Evolutionary conservation across 2,329 filamentous ascomycete species (phyloP), one percentile per base, ranked within the genome.

Genomic region (Ceratocystis diversiconidia): DNA sequence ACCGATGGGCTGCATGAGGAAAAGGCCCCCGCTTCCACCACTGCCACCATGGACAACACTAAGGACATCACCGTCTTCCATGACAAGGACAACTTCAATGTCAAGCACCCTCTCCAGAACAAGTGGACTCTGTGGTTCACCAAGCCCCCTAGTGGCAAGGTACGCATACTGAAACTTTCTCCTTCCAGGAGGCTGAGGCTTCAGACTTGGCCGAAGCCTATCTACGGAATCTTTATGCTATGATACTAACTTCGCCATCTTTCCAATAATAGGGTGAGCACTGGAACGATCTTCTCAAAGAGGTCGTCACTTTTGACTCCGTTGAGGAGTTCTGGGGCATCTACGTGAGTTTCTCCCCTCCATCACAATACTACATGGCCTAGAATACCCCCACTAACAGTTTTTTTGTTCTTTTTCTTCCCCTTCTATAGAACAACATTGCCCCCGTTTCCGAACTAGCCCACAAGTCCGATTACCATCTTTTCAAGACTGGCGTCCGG

Each of bases 241-340:
- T 36, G 3, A 25, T 19, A n/a, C 30, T 44, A 25, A 63, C 28
- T 19, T 12, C n/a, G 19, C 19, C 55, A 30, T 55, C 59, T 25
- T 46, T 19, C 43, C 15, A 8, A 22, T 12, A n/a, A 66, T 55
- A 95, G 90, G 91, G 90, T 70, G 91, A 97, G 77, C 96, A 96
- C 82, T 99, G 95, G 94, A 95, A 95, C 71, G 94, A 99, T 75
- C 80, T 97, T 69, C 80, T 99, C 69, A 99, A 99, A 80, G 91
- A 99, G 77, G 92, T 99, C 72, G 96, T 99, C 73, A 96, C 90
- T 66, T 97, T 99, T 73, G 90, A 96, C 79, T 96, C 92, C 2
- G 94, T 99, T 30, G 94, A 99, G 79, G 95, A 99, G 77, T 99
- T 99, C 78, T 99, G 94, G 94, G 94, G 94, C 68, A 90, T 99